phyloP scores from a whole-genome alignment of 73 alveolate species.

The Blepharisma stoltei region DNA sequence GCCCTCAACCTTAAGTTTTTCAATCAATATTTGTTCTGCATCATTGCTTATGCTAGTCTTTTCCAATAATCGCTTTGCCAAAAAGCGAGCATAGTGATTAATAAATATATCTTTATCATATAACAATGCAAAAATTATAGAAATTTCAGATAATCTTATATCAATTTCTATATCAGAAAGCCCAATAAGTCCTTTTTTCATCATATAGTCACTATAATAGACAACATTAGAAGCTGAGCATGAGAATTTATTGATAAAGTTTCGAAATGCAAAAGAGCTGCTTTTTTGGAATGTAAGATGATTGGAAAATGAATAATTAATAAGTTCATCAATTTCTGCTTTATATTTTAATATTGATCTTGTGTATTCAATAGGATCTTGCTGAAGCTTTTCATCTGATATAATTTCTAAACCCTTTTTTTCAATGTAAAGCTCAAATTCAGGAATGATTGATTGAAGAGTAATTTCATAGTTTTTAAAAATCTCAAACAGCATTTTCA shows the following conservation, averaged over 20 bases:
- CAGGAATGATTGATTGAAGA: constrained; percentile 43
- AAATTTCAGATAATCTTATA: constrained; percentile 58
- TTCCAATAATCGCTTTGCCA: constrained; percentile 65
- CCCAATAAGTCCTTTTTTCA: constrained; percentile 79
- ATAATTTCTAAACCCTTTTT: constrained; percentile 65
- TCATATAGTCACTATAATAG: constrained; percentile 66
- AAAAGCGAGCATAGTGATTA: constrained; percentile 48
- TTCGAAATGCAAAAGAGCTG: constrained; percentile 52
- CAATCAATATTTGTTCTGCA: constrained; percentile 65
- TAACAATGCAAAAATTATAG: constrained; percentile 64
- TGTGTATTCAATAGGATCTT: constrained; percentile 78
- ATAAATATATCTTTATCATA: constrained; percentile 70
- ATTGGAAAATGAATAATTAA: constrained; percentile 57
- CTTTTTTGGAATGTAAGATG: constrained; percentile 59
- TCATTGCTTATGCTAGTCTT: constrained; percentile 57
- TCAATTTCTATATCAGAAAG: constrained; percentile 65
- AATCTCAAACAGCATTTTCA: constrained; percentile 54
- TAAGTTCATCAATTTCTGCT: constrained; percentile 77
- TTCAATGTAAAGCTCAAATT: constrained; percentile 71
- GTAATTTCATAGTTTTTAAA: constrained; percentile 56
- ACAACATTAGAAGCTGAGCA: constrained; percentile 75
- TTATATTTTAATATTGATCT: constrained; percentile 60
- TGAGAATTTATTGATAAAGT: constrained; percentile 60
- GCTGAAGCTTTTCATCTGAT: constrained; percentile 57
- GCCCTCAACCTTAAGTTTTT: constrained; percentile 74